These are phyloP conservation scores for Gigaspora rosea DNA, from an alignment of 192 early-diverging fungal species.

Conservation along the genomic window DNA sequence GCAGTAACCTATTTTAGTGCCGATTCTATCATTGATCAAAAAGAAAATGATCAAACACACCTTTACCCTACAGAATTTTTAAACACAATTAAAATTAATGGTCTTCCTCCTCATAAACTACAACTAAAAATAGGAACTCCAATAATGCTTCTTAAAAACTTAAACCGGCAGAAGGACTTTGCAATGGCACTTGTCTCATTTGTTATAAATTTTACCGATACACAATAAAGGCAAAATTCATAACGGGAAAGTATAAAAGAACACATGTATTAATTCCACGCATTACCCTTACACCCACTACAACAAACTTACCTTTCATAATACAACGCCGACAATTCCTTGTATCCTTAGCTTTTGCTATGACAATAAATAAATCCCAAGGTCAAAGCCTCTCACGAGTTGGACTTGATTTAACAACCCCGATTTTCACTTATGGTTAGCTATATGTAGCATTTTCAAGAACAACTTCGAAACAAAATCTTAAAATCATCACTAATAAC, in stretches of 20 bases:
- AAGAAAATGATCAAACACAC: background rate
- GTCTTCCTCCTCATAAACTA: slow-evolving; percentile 16
- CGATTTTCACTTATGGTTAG: slow-evolving; percentile 2
- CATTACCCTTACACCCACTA: background rate
- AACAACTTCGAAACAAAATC: too few relatives aligned
- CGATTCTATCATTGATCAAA: background rate
- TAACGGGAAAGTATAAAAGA: background rate
- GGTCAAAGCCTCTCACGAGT: slow-evolving; percentile 27
- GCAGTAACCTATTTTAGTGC: slow-evolving; percentile 17
- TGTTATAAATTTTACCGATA: background rate
- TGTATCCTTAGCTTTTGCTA: slow-evolving; percentile 31
- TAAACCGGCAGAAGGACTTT: slow-evolving; percentile 15
- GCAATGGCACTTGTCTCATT: slow-evolving; percentile 24
- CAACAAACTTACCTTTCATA: background rate
- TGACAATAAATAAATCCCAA: slow-evolving; percentile 38
- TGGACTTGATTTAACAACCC: slow-evolving; percentile 19
- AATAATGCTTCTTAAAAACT: slow-evolving; percentile 24
- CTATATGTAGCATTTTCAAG: too few relatives aligned
- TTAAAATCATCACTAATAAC: too few relatives aligned
- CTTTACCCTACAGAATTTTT: background rate
- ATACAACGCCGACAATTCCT: slow-evolving; percentile 28
- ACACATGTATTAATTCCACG: background rate
- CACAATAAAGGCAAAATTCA: background rate
- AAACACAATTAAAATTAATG: background rate
- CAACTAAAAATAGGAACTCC: slow-evolving; percentile 20